Evolutionary conservation across 257 asterid genomes (phyloP).

Genomic region (Lithospermum erythrorhizon): DNA sequence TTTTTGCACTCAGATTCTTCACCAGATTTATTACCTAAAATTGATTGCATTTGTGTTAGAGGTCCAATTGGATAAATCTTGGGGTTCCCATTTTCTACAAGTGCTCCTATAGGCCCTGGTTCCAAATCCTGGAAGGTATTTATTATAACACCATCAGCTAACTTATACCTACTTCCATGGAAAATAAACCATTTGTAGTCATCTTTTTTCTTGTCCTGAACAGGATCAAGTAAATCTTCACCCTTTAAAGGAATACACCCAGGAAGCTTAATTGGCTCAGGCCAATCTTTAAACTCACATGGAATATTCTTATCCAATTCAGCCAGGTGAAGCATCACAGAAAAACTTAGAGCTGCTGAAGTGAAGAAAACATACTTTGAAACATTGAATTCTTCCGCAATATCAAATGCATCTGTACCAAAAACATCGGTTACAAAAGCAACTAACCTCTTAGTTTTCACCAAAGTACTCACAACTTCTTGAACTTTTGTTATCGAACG

Average conservation of each 20-base stretch:
- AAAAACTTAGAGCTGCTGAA: slow-evolving; percentile 12
- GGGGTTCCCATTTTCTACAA: background rate
- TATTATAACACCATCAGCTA: slow-evolving; percentile 12
- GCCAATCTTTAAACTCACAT: slow-evolving; percentile 9
- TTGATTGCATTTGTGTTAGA: slow-evolving; percentile 1
- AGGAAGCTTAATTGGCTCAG: slow-evolving; percentile 13
- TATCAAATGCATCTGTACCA: slow-evolving; percentile 12
- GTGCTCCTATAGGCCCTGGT: slow-evolving; percentile 13
- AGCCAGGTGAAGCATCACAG: slow-evolving; percentile 10
- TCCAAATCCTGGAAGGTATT: slow-evolving; percentile 8
- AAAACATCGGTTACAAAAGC: slow-evolving; percentile 26
- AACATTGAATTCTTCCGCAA: slow-evolving; percentile 17
- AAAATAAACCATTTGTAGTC: slow-evolving; percentile 2
- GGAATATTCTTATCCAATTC: slow-evolving; percentile 4
- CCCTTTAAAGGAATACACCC: slow-evolving; percentile 11
- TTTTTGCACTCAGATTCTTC: slow-evolving; percentile 6
- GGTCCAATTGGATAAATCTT: slow-evolving; percentile 27
- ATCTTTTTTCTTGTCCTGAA: slow-evolving; percentile 12
- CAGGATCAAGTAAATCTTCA: slow-evolving; percentile 13
- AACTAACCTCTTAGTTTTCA: background rate
- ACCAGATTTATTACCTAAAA: background rate
- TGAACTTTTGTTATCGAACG: slow-evolving; percentile 12
- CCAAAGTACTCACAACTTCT: background rate
- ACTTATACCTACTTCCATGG: slow-evolving; percentile 1
- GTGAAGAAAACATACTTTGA: slow-evolving; percentile 16